These are phyloP conservation scores for Fusarium abutilonis DNA, from an alignment of 2,329 filamentous ascomycete genomes.

Conservation along the genomic window DNA sequence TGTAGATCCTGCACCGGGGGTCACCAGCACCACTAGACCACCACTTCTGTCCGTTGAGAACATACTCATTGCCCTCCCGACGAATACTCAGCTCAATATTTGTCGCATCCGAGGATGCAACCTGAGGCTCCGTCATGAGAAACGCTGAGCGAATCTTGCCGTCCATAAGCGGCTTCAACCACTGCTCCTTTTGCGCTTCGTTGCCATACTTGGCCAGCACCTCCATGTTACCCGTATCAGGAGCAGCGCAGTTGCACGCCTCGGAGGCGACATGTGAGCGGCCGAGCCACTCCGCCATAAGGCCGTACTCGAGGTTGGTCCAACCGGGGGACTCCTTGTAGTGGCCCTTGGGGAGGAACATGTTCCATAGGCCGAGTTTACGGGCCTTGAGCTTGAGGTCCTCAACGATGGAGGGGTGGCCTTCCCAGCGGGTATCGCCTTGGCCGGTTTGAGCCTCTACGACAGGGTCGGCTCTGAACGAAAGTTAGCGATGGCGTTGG, in stretches of 20 bases:
- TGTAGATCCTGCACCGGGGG: constrained; percentile 89
- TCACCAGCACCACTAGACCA: constrained; percentile 98
- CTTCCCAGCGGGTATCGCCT: constrained; percentile 80
- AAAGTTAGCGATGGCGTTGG: constrained; percentile 14
- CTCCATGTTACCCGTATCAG: constrained; percentile 96
- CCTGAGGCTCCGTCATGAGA: constrained; percentile 91
- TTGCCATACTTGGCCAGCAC: constrained; percentile 92
- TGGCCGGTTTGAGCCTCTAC: constrained; percentile 82
- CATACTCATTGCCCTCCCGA: constrained; percentile 85
- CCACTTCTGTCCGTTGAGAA: constrained; percentile 98
- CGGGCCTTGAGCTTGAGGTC: constrained; percentile 86
- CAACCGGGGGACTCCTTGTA: constrained; percentile 96
- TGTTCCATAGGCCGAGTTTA: constrained; percentile 92
- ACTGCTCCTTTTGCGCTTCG: constrained; percentile 83
- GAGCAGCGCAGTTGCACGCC: constrained; percentile 89
- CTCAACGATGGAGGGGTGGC: constrained; percentile 83
- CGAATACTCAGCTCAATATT: constrained; percentile 89
- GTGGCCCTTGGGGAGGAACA: constrained; percentile 95
- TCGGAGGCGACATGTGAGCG: constrained; percentile 85
- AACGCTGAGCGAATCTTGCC: constrained; percentile 90
- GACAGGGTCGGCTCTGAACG: constrained; percentile 75
- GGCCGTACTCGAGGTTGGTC: constrained; percentile 93
- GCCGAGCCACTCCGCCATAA: constrained; percentile 97
- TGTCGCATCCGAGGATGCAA: constrained; percentile 89
- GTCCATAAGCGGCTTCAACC: constrained; percentile 82